phyloP scores from a whole-genome alignment of 2,329 filamentous ascomycete genomes.

The Epichloe uncinata region DNA sequence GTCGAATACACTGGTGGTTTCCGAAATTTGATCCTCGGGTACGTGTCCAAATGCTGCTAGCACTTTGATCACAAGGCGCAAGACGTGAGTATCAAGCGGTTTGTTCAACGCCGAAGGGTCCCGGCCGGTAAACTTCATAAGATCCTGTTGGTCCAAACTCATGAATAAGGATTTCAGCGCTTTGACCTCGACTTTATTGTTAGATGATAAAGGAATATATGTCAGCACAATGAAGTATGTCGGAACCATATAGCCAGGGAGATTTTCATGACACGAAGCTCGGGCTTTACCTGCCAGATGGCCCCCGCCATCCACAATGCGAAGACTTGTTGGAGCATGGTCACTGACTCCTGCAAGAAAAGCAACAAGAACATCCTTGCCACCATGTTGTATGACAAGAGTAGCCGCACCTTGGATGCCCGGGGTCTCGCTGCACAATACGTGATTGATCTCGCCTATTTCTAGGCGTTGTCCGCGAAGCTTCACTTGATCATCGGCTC shows the following conservation, averaged over 20 bases:
- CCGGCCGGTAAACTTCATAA: slow-evolving; percentile 41
- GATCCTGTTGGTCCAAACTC: slow-evolving; percentile 41
- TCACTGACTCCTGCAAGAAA: slow-evolving; percentile 39
- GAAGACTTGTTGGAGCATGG: slow-evolving; percentile 6
- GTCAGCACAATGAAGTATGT: slow-evolving; percentile 65
- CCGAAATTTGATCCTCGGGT: slow-evolving; percentile 28
- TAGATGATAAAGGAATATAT: slow-evolving; percentile 65
- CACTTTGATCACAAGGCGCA: slow-evolving; percentile 35
- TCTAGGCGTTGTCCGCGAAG: slow-evolving; percentile 80
- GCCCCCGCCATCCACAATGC: slow-evolving; percentile 17
- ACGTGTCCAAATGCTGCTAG: slow-evolving; percentile 41
- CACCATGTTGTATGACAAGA: slow-evolving; percentile 57
- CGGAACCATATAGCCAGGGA: slow-evolving; percentile 84
- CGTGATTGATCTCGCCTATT: slow-evolving; percentile 80
- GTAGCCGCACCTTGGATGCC: slow-evolving; percentile 59
- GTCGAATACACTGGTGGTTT: slow-evolving; percentile 63
- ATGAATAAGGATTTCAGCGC: slow-evolving; percentile 54
- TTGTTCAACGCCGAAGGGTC: slow-evolving; percentile 11
- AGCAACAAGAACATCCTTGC: slow-evolving; percentile 72
- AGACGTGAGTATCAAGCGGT: slow-evolving; percentile 22
- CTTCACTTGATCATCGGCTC: slow-evolving; percentile 87
- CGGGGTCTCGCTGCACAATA: slow-evolving; percentile 49
- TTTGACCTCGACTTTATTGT: slow-evolving; percentile 79
- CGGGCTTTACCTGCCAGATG: slow-evolving; percentile 33
- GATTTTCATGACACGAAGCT: slow-evolving; percentile 50